phyloP scores from a whole-genome alignment of 495 filamentous ascomycete genomes.

The Pseudoneurospora amorphoporcata region DNA sequence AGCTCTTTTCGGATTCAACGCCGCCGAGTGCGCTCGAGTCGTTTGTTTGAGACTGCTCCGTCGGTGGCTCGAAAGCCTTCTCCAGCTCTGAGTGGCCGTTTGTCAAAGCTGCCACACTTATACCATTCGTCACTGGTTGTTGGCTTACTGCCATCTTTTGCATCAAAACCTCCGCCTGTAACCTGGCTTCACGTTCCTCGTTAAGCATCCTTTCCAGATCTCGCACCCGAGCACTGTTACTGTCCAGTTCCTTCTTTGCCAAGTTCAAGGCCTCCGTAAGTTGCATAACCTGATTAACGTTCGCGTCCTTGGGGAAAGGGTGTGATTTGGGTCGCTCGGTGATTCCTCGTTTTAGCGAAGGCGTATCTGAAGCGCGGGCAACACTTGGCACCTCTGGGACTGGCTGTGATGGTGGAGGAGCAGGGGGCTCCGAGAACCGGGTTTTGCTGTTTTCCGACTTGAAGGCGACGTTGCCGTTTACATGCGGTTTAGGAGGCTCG shows the following conservation, averaged over 20 bases:
- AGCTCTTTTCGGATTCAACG: constrained; percentile 13
- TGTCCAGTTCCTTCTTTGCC: constrained; percentile 74
- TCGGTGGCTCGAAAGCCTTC: constrained; percentile 29
- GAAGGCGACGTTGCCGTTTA: constrained; percentile 37
- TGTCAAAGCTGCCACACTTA: constrained; percentile 15
- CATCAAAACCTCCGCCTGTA: constrained; percentile 72
- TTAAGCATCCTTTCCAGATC: constrained; percentile 70
- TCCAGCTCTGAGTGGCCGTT: constrained; percentile 25
- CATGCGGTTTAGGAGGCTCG: constrained; percentile 27
- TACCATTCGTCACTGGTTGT: constrained; percentile 27
- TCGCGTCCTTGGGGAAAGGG: constrained; percentile 46
- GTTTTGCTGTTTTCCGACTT: constrained; percentile 46
- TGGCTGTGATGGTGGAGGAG: constrained; percentile 84
- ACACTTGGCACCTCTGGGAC: constrained; percentile 82
- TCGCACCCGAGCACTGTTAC: constrained; percentile 63
- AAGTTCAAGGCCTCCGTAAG: constrained; percentile 72
- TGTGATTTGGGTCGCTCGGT: constrained; percentile 60
- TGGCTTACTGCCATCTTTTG: constrained; percentile 52
- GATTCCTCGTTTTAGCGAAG: constrained; percentile 58
- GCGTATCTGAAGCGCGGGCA: constrained; percentile 39
- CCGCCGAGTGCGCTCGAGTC: constrained; percentile 6
- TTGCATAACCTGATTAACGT: constrained; percentile 61
- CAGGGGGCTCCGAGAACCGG: constrained; percentile 79
- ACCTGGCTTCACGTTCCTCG: constrained; percentile 70
- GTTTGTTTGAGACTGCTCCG: constrained; percentile 18